phyloP scores from a whole-genome alignment of 495 filamentous ascomycete genomes.

The Hypoxylon crocopeplum region DNA sequence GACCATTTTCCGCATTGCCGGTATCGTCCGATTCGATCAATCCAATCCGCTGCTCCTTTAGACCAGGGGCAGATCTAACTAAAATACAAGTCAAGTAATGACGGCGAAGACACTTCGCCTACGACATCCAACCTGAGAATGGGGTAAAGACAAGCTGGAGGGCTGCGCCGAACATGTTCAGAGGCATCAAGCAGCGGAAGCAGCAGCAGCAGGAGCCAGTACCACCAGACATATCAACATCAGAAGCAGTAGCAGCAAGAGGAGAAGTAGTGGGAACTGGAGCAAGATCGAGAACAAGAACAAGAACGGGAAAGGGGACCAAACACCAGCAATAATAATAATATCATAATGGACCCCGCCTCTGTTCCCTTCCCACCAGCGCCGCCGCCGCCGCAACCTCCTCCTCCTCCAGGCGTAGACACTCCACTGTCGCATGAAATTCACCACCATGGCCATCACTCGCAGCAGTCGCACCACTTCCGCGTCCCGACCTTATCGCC shows the following conservation, averaged over 20 bases:
- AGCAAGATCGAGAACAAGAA: background rate
- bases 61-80: background rate
- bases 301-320: background rate
- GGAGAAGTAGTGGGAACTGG: background rate
- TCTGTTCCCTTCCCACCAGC: conserved; percentile 33
- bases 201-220: conserved; percentile 8
- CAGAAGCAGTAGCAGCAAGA: conserved; percentile 17
- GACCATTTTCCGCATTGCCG: conserved; percentile 23
- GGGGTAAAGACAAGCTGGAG: conserved; percentile 35
- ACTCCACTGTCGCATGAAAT: conserved; percentile 27
- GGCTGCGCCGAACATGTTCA: conserved; percentile 37
- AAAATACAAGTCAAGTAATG: conserved; percentile 16
- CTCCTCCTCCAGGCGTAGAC: conserved; percentile 17
- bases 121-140: conserved; percentile 37
- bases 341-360: conserved; percentile 43
- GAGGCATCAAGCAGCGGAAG: conserved; percentile 28
- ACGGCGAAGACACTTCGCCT: conserved; percentile 37
- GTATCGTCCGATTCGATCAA: conserved; percentile 35
- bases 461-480: conserved; percentile 34
- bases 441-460: conserved; percentile 30
- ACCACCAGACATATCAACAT: conserved; percentile 12
- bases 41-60: conserved; percentile 5
- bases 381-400: conserved; percentile 14
- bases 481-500: conserved; percentile 42
- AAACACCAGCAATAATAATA: conserved; percentile 29